Base-by-base conservation (phyloP, 495 filamentous ascomycete genomes). In the Glutinoglossum americanum region DNA sequence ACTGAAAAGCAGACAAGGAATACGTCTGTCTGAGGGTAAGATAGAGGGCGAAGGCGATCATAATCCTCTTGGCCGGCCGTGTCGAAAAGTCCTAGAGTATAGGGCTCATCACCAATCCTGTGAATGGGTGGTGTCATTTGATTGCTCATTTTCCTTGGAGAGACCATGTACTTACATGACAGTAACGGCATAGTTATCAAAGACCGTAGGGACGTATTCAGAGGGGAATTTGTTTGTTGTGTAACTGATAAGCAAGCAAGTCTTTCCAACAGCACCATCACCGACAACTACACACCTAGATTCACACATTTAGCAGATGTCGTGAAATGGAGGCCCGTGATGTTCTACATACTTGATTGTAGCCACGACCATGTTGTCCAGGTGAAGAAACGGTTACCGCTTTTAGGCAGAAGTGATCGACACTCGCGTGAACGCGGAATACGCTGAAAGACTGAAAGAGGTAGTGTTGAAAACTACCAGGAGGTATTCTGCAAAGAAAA, bases 191-290 rank as follows among this genome's bases (percentile, higher is more conserved):
- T 98, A 98, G 72, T 98, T 98, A 69, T 98, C 92, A 70, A 98
- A 98, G 33, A 98, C 92, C 23, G 92, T 98, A 25, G 92, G 92
- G 23, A 98, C 92, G 67, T 98, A 98, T 88, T 98, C 92, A 61
- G 89, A 95, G 10, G 92, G 92, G 73, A 98, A 98, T 64, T 98
- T 98, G 77, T 98, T 98, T 61, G 92, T 98, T 45, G 92, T 98
- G 73, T 98, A 98, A 64, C 87, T 93, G 73, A 98, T 98, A 66
- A 98, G 79, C 56, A 98, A 80, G 72, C 92, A 98, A 49, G 92
- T 98, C 77, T 98, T 98, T 64, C 92, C 92, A 59, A 98, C 92
- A 59, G 92, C 92, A 88, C 92, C 92, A 70, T 98, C 92, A 70
- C 92, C 92, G 65, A 98, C 92, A 56, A 98, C 92, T 60, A 98